These are phyloP conservation scores for Hanseniaspora lachancei DNA, from an alignment of 805 yeast species.

Conservation along the genomic window DNA sequence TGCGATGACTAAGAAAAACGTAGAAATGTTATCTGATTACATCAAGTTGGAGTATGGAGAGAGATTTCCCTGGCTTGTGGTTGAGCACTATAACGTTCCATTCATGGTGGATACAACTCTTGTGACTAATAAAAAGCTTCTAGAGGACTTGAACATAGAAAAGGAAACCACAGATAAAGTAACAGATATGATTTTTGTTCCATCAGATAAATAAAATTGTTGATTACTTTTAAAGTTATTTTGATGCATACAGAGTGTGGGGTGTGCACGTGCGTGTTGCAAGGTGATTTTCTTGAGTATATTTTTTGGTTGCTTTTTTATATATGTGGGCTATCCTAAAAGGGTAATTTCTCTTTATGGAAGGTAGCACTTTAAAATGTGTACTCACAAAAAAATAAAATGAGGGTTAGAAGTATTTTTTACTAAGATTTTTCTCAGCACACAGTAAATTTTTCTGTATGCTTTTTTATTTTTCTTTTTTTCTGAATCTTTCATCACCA, in stretches of 20 bases:
- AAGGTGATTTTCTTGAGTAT: background rate
- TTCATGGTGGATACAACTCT: background rate
- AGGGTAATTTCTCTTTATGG: background rate
- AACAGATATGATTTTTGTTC: background rate
- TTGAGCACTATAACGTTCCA: background rate
- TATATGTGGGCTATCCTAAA: background rate
- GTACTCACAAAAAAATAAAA: background rate
- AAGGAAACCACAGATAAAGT: background rate
- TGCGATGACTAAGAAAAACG: conserved; percentile 7
- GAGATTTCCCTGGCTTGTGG: background rate
- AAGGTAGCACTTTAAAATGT: background rate
- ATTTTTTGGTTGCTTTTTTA: background rate
- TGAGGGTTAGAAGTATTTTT: background rate
- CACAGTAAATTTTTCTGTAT: too few species aligned
- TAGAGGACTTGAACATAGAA: background rate
- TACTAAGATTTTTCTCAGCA: background rate
- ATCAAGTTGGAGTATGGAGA: background rate
- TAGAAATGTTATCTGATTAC: background rate
- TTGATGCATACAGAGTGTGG: too few species aligned
- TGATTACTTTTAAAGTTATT: too few species aligned
- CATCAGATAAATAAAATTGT: too few species aligned
- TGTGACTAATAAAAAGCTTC: background rate
- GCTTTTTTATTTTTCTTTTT: too few species aligned
- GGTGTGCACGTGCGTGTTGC: background rate
- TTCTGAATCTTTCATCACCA: too few species aligned